These are phyloP conservation scores for Talaromyces ruber DNA, from an alignment of 495 filamentous ascomycete species.

Conservation along the genomic window DNA sequence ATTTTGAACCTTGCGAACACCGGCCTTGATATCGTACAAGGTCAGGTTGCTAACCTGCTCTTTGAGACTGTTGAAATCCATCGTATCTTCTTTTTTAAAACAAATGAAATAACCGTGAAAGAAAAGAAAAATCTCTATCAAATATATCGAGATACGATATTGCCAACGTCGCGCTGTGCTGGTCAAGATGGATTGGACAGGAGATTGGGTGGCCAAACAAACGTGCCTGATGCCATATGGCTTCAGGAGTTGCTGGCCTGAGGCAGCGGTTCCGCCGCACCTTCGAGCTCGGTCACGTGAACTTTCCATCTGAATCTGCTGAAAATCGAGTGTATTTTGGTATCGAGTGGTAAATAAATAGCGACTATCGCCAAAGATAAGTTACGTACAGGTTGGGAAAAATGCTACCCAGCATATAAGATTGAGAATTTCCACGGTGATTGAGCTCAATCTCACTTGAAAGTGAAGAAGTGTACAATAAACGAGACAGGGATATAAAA, in stretches of 20 bases:
- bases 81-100: slow-evolving; percentile 17
- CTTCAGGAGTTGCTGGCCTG: not conserved
- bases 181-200: not conserved
- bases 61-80: slow-evolving; percentile 82
- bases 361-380: not conserved
- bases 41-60: slow-evolving; percentile 90
- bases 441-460: slow-evolving; percentile 5
- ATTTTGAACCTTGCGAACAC: slow-evolving; percentile 97
- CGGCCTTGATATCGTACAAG: slow-evolving; percentile 94
- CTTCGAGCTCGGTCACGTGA: not conserved
- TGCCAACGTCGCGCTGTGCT: not conserved
- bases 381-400: slow-evolving; percentile 2
- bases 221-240: slow-evolving; percentile 3
- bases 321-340: not conserved
- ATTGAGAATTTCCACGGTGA: not conserved
- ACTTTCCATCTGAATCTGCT: not conserved
- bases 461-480: slow-evolving; percentile 11
- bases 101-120: not conserved
- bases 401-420: not conserved
- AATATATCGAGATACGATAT: not conserved
- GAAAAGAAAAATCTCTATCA: not conserved
- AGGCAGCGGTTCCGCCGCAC: not conserved
- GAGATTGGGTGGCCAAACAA: not conserved
- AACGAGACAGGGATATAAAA: slow-evolving; percentile 17
- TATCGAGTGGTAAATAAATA: not conserved